Percentiles rank a stretch among this genome's conserved stretches.
phyloP scores from a whole-genome alignment of 1,284 basidiomycete genomes.

The Irpex lacteus region DNA sequence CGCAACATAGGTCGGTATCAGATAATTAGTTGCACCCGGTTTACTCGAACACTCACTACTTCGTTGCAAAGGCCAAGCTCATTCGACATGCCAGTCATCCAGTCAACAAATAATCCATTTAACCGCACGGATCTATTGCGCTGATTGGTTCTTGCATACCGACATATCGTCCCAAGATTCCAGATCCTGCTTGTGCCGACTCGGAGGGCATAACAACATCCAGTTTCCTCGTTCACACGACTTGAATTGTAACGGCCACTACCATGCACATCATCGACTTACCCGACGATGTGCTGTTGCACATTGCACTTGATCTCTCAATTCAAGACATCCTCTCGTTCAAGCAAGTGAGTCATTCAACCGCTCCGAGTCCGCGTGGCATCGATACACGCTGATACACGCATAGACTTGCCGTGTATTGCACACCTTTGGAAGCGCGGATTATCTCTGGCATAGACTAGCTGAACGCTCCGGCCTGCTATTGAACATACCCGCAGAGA shows the following conservation, averaged over 20 bases:
- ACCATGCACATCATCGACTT: constrained; percentile 22
- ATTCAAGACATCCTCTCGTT: constrained; percentile 44
- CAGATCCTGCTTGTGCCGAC: background rate
- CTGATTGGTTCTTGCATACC: background rate
- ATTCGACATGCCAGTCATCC: background rate
- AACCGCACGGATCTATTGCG: background rate
- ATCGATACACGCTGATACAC: constrained; percentile 42
- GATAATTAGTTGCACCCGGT: background rate
- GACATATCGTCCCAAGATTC: background rate
- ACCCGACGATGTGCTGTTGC: constrained; percentile 39
- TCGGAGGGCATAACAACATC: background rate
- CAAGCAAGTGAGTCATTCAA: constrained; percentile 39
- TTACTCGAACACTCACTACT: constrained; percentile 4
- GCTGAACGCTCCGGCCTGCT: constrained; percentile 29
- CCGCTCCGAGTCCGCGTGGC: constrained; percentile 3
- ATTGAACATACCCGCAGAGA: constrained; percentile 33
- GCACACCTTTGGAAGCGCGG: constrained; percentile 42
- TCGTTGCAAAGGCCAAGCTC: background rate
- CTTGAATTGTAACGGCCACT: constrained; percentile 2
- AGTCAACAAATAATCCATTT: background rate
- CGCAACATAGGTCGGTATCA: background rate
- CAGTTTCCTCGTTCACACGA: background rate
- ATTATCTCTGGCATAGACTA: constrained; percentile 52
- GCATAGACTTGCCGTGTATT: constrained; percentile 19
- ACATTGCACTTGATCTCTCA: constrained; percentile 29